phyloP scores from a whole-genome alignment of 2,329 filamentous ascomycete species.

The Alternaria gaisen region DNA sequence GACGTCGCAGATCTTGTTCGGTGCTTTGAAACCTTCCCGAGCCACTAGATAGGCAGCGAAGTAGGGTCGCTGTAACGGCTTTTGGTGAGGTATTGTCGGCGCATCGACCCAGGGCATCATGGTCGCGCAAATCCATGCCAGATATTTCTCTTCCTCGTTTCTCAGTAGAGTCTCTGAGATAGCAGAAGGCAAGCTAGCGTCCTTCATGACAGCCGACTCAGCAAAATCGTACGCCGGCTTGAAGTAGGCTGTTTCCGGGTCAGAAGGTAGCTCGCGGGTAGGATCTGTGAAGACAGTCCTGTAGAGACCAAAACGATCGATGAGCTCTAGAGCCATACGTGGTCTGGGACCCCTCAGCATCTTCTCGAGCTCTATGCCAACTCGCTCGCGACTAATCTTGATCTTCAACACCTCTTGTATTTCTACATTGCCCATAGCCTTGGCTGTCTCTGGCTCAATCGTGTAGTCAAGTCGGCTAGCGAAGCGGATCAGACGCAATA shows the following conservation, averaged over 20 bases:
- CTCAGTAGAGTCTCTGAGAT: constrained; percentile 61
- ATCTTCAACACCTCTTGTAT: constrained; percentile 80
- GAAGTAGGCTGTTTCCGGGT: constrained; percentile 70
- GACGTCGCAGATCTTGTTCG: constrained; percentile 77
- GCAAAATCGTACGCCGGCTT: constrained; percentile 70
- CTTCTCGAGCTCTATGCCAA: constrained; percentile 89
- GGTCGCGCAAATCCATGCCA: constrained; percentile 79
- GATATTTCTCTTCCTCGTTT: constrained; percentile 71
- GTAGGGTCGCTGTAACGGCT: constrained; percentile 39
- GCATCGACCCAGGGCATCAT: constrained; percentile 75
- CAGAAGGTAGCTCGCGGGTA: constrained; percentile 59
- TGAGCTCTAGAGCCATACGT: constrained; percentile 67
- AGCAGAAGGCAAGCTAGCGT: constrained; percentile 52
- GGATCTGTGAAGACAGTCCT: constrained; percentile 78
- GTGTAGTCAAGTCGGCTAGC: constrained; percentile 82
- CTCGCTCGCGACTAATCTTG: constrained; percentile 92
- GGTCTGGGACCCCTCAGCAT: constrained; percentile 79
- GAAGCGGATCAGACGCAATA: constrained; percentile 88
- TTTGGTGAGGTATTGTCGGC: constrained; percentile 60
- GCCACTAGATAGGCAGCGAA: constrained; percentile 69
- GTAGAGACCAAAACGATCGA: constrained; percentile 74
- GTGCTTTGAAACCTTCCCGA: constrained; percentile 79
- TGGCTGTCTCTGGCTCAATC: constrained; percentile 75
- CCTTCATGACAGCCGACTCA: constrained; percentile 27
- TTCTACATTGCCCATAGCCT: constrained; percentile 78